Evolutionary conservation across 2,329 filamentous ascomycete genomes (phyloP).

Genomic region (Alternaria dauci): DNA sequence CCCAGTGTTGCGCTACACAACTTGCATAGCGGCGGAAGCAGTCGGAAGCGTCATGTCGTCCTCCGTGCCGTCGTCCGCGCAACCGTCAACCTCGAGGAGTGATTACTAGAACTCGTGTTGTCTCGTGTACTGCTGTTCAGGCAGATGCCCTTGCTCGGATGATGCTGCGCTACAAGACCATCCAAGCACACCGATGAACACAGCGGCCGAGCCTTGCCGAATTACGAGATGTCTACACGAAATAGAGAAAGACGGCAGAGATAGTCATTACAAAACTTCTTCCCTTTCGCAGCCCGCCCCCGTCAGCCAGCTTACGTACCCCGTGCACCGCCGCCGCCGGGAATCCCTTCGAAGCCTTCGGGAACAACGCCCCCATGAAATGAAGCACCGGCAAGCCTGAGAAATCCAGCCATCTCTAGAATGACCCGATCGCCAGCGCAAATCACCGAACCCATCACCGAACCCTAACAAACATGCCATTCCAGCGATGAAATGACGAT

Average conservation of each 20-base stretch:
- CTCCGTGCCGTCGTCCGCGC: not conserved
- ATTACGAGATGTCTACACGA: not conserved
- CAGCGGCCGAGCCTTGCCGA: not conserved
- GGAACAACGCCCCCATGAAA: not conserved
- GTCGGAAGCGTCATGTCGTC: not conserved
- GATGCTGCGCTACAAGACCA: not conserved
- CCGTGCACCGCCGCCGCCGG: conserved; percentile 4
- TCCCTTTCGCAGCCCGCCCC: not conserved
- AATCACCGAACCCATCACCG: conserved; percentile 1
- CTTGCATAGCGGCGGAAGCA: not conserved
- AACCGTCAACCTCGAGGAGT: not conserved
- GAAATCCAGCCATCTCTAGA: conserved; percentile 4
- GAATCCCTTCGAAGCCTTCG: not conserved
- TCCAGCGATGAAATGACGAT: not conserved
- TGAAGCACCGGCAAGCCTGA: conserved; percentile 2
- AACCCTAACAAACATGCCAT: not conserved
- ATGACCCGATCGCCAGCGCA: not conserved
- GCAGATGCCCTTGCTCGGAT: not conserved
- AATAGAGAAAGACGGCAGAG: not conserved
- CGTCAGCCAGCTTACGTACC: not conserved
- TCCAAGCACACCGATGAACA: not conserved
- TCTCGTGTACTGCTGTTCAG: not conserved
- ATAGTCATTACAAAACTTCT: not conserved
- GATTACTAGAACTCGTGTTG: not conserved
- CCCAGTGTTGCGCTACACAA: not conserved